phyloP scores from a whole-genome alignment of 2,329 filamentous ascomycete genomes.

The Fusarium lyarnte region DNA sequence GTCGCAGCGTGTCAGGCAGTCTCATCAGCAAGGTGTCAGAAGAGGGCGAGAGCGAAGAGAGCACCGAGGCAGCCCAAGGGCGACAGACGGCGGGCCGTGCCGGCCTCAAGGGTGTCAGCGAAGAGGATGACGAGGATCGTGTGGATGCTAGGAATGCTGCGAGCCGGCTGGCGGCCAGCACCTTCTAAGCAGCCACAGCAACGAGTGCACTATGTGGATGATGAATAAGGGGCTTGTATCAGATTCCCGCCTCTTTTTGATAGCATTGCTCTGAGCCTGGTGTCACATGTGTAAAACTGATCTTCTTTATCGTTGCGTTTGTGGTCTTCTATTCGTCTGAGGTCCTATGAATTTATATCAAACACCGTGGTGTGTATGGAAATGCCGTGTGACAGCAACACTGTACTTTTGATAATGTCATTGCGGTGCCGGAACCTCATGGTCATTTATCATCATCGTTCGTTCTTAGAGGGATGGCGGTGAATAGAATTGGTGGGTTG shows the following conservation, averaged over 20 bases:
- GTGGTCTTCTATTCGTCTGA: slow-evolving; percentile 2
- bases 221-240: slow-evolving; percentile 25
- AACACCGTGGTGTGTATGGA: slow-evolving; percentile 29
- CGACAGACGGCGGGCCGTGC: slow-evolving; percentile 53
- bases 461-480: slow-evolving; percentile 30
- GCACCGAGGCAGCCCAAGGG: slow-evolving; percentile 49
- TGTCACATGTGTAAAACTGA: slow-evolving; percentile 40
- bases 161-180: slow-evolving; percentile 91
- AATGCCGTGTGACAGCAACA: neutral
- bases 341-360: neutral
- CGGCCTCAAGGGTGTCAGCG: slow-evolving; percentile 67
- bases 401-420: slow-evolving; percentile 2
- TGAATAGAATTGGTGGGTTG: slow-evolving; percentile 1
- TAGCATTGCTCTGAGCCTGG: slow-evolving; percentile 40
- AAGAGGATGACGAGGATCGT: slow-evolving; percentile 91
- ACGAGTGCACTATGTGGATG: slow-evolving; percentile 25
- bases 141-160: slow-evolving; percentile 96
- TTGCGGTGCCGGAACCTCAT: neutral
- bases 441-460: slow-evolving; percentile 24
- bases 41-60: slow-evolving; percentile 63
- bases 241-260: slow-evolving; percentile 33
- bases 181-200: slow-evolving; percentile 68
- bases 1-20: slow-evolving; percentile 79
- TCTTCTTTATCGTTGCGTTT: slow-evolving; percentile 14
- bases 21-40: slow-evolving; percentile 72